phyloP scores from a whole-genome alignment of 306 rosid species.

The Purshia tridentata region DNA sequence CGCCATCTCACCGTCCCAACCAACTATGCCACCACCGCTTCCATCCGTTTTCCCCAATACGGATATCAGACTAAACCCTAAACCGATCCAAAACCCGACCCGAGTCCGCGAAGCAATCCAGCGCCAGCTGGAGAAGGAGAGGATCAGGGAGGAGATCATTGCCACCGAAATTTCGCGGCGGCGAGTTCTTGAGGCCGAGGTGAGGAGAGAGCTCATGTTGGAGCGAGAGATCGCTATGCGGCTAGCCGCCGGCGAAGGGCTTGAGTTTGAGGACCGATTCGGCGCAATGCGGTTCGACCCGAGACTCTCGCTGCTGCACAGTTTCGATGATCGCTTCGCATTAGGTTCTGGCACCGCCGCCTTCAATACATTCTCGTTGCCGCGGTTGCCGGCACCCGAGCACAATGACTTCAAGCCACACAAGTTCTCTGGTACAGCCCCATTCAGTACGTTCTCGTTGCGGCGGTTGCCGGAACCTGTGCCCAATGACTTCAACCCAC shows the following conservation, averaged over 20 bases:
- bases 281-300: slow-evolving; percentile 11
- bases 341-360: not conserved
- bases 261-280: slow-evolving; percentile 12
- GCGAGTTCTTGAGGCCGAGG: slow-evolving; percentile 47
- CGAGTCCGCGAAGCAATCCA: slow-evolving; percentile 15
- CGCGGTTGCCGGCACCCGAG: slow-evolving; percentile 4
- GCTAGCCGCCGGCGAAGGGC: not conserved
- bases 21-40: not conserved
- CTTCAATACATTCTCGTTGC: not conserved
- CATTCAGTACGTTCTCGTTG: not conserved
- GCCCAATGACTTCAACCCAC: not conserved
- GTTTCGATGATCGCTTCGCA: slow-evolving; percentile 10
- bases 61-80: not conserved
- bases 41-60: slow-evolving; percentile 9
- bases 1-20: not conserved
- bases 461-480: slow-evolving; percentile 5
- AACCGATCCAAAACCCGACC: slow-evolving; percentile 1
- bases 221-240: slow-evolving; percentile 38
- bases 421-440: no score
- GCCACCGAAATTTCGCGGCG: slow-evolving; percentile 34
- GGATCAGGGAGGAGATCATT: slow-evolving; percentile 45
- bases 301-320: slow-evolving; percentile 5
- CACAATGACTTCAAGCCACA: not conserved
- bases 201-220: slow-evolving; percentile 45
- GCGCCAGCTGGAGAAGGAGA: slow-evolving; percentile 46